These are phyloP conservation scores for Pseudogymnoascus sp. DNA, from an alignment of 2,329 filamentous ascomycete genomes.

Conservation along the genomic window DNA sequence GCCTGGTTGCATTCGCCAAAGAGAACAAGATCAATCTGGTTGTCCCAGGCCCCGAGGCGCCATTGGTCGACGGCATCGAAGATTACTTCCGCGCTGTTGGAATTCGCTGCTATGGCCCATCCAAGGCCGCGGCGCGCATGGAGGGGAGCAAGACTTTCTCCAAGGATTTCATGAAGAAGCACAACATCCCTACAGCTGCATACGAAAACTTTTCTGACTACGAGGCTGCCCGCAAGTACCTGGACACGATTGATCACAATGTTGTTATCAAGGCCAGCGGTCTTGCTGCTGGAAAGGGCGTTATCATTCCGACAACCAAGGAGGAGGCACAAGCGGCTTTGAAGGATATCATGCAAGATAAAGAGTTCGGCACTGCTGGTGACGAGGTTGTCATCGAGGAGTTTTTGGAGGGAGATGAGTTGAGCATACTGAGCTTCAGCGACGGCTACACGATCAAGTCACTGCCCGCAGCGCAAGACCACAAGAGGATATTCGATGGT, in stretches of 20 bases:
- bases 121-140: slow-evolving; percentile 74
- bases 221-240: slow-evolving; percentile 62
- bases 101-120: slow-evolving; percentile 80
- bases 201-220: slow-evolving; percentile 85
- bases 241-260: slow-evolving; percentile 61
- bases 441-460: slow-evolving; percentile 80
- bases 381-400: slow-evolving; percentile 94
- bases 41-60: slow-evolving; percentile 80
- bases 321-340: slow-evolving; percentile 76
- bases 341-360: slow-evolving; percentile 82
- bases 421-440: slow-evolving; percentile 84
- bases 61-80: slow-evolving; percentile 78
- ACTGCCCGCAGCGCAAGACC: slow-evolving; percentile 87
- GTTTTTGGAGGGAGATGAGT: slow-evolving; percentile 81
- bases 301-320: slow-evolving; percentile 62
- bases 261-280: slow-evolving; percentile 93
- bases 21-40: slow-evolving; percentile 69
- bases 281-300: slow-evolving; percentile 88
- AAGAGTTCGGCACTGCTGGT: slow-evolving; percentile 78
- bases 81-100: slow-evolving; percentile 66
- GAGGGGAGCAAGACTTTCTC: slow-evolving; percentile 96
- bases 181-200: slow-evolving; percentile 81
- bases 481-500: slow-evolving; percentile 89
- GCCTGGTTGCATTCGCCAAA: slow-evolving; percentile 65
- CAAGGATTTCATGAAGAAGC: slow-evolving; percentile 94